Evolutionary conservation across 2,329 filamentous ascomycete genomes (phyloP).

Genomic region (Xylariaceae sp.): DNA sequence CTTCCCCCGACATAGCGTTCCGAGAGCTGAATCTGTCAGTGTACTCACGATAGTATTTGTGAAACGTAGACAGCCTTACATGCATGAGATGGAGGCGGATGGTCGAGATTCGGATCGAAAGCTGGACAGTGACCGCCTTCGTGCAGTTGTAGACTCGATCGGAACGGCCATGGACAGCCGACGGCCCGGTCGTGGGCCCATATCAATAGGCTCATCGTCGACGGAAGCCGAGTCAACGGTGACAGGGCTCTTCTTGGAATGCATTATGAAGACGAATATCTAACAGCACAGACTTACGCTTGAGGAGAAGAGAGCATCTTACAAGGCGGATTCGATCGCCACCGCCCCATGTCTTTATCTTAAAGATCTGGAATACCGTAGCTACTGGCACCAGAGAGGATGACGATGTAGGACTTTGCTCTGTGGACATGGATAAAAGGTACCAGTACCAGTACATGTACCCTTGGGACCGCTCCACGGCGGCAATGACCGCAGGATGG

Average conservation of each 20-base stretch:
- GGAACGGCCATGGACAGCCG: conserved; percentile 18
- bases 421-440: conserved; percentile 22
- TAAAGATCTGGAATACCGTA: conserved; percentile 20
- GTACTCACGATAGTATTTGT: conserved; percentile 4
- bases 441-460: conserved; percentile 29
- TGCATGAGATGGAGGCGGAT: conserved; percentile 27
- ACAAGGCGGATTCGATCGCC: conserved; percentile 28
- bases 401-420: conserved; percentile 33
- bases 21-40: conserved; percentile 39
- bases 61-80: conserved; percentile 25
- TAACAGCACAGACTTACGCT: conserved; percentile 19
- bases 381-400: conserved; percentile 23
- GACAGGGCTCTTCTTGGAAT: conserved; percentile 25
- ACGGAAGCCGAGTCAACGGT: conserved; percentile 22
- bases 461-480: conserved; percentile 21
- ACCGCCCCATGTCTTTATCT: conserved; percentile 33
- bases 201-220: conserved; percentile 22
- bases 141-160: conserved; percentile 16
- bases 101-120: conserved; percentile 23
- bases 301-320: conserved; percentile 23
- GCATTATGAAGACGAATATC: conserved; percentile 23
- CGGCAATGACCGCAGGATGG: conserved; percentile 29
- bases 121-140: conserved; percentile 28
- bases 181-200: conserved; percentile 22
- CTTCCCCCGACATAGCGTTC: conserved; percentile 41